Evolutionary conservation across 2,329 filamentous ascomycete genomes (phyloP), one percentile per base, ranked within the genome.

Genomic region (Hymenoscyphus fructigenus): DNA sequence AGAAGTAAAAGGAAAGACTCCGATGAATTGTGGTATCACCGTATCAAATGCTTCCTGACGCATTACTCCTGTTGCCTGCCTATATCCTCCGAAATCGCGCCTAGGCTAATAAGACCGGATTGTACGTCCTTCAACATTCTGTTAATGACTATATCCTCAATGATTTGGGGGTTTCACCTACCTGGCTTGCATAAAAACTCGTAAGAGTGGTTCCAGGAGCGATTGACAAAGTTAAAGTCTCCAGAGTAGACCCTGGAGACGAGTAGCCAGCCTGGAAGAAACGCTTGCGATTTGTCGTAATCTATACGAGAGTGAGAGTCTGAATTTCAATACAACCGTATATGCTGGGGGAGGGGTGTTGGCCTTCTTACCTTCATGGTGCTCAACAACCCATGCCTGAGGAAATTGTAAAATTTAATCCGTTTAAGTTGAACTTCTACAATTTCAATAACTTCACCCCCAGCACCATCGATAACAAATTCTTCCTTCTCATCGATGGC

Each of bases 161-260:
- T 14, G 20, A 14, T 20, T 10, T 38, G n/a, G 57, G n/a, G n/a
- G 7, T 15, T 26, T 34, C 5, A 58, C 57, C 29, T 38, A 58
- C 57, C 32, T 58, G 28, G 29, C 17, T 58, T 15, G 36, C 57
- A 59, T 47, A 59, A 59, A 59, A 47, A 15, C 57, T 36, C 9
- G 57, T 59, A 2, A 59, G 17, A 38, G 57, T 44, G 41, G 57
- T 59, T 15, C 57, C 34, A 23, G 57, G 34, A n/a, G 36, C 9
- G 15, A 59, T 59, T 26, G 26, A 17, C 20, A 59, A 38, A 47
- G 23, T 1, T 23, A 28, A 17, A 6, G 20, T 36, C 12, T 12
- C 44, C 26, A 12, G 10, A 23, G 6, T 26, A 23, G 4, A 20
- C 10, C n/a, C 44, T 47, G 9, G 5, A 10, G 7, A 20, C 20